Evolutionary conservation across 1,139 yeast genomes (phyloP), one percentile per base, ranked within the genome.

Genomic region (Taphrina flavorubra): DNA sequence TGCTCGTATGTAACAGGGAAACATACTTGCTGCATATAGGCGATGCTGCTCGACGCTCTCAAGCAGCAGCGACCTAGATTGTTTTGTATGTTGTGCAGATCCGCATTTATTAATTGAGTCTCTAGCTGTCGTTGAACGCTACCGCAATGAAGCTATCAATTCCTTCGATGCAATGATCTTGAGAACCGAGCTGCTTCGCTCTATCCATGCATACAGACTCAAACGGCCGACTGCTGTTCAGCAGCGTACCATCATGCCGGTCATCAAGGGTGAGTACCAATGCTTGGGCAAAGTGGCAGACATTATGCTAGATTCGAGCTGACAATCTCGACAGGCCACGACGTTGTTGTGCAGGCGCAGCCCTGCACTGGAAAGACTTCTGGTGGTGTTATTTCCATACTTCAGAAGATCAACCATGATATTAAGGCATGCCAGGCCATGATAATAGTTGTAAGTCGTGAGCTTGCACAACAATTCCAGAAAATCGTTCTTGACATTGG

Each of bases 361-460:
- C 92, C 98, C 69, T 99, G 99, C 88, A 94, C 99, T 75, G 99
- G 99, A 88, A 94, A 94, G 85, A 94, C 99, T 73, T 99, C 98
- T 78, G 94, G 98, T 75, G 94, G 94, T 87, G 88, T 97, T 80
- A 92, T 94, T 77, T 89, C 97, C 77, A 94, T 96, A 77, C 86
- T 94, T 80, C 97, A 60, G 65, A 71, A 65, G 58, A 73, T 57
- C 71, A 75, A 59, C 70, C 83, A 58, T 20, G 37, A 79, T 87
- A 94, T 78, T 95, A 90, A 83, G 95, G 68, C 67, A 55, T 40
- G 60, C 13, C 68, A 62, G 70, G 75, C 97, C 77, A 86, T 94
- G 81, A 92, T 94, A 78, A 86, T 94, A 79, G 97, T 97, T 72
- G 99, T 99, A 80, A 94, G 99, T 81, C 91, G 99, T 86, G 99